Percentiles rank a stretch among this genome's conserved stretches.
phyloP scores from a whole-genome alignment of 305 asterid species.

The Solanum aculeatissimum region DNA sequence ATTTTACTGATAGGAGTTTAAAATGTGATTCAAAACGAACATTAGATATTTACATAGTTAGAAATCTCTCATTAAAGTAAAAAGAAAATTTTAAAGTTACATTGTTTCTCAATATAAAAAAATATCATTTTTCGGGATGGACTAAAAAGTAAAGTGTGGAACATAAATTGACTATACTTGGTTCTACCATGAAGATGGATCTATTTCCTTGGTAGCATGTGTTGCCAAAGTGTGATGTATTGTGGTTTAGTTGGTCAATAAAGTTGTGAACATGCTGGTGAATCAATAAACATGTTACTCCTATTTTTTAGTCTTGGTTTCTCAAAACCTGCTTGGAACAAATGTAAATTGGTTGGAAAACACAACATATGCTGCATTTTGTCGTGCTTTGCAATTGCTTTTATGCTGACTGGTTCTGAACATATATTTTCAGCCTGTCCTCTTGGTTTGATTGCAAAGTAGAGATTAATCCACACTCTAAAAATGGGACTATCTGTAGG shows the following conservation, averaged over 20 bases:
- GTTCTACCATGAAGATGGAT: neutral
- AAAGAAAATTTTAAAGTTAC: neutral
- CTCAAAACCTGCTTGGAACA: neutral
- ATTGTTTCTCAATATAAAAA: neutral
- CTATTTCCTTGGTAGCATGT: neutral
- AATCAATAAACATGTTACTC: neutral
- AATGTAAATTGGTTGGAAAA: neutral
- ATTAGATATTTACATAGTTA: neutral
- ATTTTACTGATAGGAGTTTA: neutral
- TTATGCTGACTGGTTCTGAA: neutral
- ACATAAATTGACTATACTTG: neutral
- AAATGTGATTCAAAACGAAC: neutral
- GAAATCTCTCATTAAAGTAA: neutral
- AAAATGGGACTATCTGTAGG: neutral
- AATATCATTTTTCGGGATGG: neutral
- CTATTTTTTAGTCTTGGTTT: neutral
- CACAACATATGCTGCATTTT: neutral
- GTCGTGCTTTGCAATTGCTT: neutral
- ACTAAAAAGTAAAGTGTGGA: neutral
- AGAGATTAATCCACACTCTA: neutral
- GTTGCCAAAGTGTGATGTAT: neutral
- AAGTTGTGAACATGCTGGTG: neutral
- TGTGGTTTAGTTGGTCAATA: neutral
- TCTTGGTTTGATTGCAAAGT: neutral
- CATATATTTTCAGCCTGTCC: neutral